phyloP scores from a whole-genome alignment of 2,329 filamentous ascomycete genomes.

The Arthrinium phaeospermum region DNA sequence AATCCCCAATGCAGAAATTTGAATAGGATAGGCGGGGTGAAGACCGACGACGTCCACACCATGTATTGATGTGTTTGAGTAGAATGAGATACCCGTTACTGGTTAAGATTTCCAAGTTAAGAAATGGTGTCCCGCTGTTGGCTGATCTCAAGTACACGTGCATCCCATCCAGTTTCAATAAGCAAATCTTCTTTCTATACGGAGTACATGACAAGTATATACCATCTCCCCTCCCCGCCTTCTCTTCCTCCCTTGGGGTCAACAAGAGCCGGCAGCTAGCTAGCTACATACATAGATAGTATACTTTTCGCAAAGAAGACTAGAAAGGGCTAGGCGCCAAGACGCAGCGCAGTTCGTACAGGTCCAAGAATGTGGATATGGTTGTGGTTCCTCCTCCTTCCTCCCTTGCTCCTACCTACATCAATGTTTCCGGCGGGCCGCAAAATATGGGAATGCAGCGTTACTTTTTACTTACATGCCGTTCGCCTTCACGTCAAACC shows the following conservation, averaged over 20 bases:
- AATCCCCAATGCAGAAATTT: not conserved
- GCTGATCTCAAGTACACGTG: not conserved
- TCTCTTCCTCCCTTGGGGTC: not conserved
- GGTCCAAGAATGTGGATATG: not conserved
- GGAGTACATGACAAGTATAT: not conserved
- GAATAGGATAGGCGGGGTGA: not conserved
- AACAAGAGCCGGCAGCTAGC: not conserved
- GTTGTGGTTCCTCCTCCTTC: not conserved
- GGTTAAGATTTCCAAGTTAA: no score
- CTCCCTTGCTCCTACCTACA: not conserved
- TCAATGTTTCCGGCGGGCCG: not conserved
- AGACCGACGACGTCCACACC: not conserved
- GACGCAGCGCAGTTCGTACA: no score
- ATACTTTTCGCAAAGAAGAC: not conserved
- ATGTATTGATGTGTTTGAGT: not conserved
- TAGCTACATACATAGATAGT: not conserved
- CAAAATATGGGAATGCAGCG: not conserved
- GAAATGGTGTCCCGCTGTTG: not conserved
- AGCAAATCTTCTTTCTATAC: not conserved
- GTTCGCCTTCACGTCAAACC: not conserved
- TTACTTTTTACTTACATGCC: not conserved
- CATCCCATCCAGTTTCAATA: not conserved
- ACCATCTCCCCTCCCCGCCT: not conserved
- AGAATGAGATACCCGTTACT: not conserved
- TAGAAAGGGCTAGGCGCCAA: not conserved